phyloP scores from a whole-genome alignment of 306 rosid genomes.

The Acacia acuminata region DNA sequence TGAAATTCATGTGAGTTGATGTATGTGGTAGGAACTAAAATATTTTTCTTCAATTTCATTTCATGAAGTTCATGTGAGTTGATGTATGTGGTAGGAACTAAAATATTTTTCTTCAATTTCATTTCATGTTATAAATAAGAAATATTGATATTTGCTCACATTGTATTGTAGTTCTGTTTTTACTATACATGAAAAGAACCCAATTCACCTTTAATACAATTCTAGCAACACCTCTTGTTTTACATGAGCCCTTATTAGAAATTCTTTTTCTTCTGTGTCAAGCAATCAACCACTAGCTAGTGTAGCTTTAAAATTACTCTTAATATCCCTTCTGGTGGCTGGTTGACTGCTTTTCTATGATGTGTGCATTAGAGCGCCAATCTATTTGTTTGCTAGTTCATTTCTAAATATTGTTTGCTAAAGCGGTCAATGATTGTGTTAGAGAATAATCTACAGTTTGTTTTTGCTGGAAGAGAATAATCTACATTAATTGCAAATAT shows the following conservation, averaged over 20 bases:
- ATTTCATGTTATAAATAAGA: not conserved
- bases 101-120: not conserved
- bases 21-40: not conserved
- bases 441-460: not conserved
- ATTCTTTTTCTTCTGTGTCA: not conserved
- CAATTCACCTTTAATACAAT: not conserved
- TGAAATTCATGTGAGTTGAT: constrained; percentile 3
- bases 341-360: constrained; percentile 3
- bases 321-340: not conserved
- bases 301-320: not conserved
- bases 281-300: not conserved
- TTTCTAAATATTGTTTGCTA: constrained; percentile 2
- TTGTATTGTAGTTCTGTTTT: not conserved
- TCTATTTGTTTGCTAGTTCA: not conserved
- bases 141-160: not conserved
- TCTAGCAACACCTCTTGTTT: not conserved
- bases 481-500: not conserved
- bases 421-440: not conserved
- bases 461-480: not conserved
- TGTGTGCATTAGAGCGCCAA: constrained; percentile 22
- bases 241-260: not conserved
- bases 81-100: not conserved
- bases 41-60: not conserved
- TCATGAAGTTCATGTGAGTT: not conserved
- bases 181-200: not conserved